phyloP scores from a whole-genome alignment of 768 basidiomycete genomes.

The Psilocybe subaeruginosa region DNA sequence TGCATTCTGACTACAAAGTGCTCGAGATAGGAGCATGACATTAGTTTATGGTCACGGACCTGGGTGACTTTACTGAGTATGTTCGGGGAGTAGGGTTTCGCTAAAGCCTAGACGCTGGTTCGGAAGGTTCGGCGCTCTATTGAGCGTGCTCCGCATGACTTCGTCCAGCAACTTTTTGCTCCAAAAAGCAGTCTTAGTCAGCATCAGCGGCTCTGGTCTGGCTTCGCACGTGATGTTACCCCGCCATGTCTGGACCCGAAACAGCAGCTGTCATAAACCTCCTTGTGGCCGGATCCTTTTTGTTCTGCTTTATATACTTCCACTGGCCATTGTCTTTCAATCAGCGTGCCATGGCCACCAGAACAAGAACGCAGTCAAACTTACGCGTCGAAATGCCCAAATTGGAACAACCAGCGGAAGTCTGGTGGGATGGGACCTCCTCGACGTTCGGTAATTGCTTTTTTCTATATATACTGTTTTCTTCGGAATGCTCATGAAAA shows the following conservation, averaged over 20 bases:
- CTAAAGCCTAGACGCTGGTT: background rate
- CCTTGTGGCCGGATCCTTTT: background rate
- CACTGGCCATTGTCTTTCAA: constrained; percentile 19
- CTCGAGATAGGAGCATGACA: background rate
- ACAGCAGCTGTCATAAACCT: background rate
- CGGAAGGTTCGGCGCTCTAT: background rate
- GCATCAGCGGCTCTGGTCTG: background rate
- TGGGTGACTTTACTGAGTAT: background rate
- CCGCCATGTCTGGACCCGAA: background rate
- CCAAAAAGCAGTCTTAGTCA: background rate
- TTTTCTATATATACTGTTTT: background rate
- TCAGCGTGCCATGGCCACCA: constrained; percentile 17
- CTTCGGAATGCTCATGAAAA: constrained; percentile 4
- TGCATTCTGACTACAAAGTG: background rate
- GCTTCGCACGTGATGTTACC: constrained; percentile 7
- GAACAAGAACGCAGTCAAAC: constrained; percentile 19
- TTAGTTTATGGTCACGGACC: background rate
- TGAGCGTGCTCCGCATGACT: background rate
- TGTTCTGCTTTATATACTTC: constrained; percentile 6
- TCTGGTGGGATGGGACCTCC: constrained; percentile 28
- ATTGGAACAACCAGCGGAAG: constrained; percentile 17
- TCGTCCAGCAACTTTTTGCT: background rate
- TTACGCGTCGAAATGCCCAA: constrained; percentile 15
- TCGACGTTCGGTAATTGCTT: constrained; percentile 18
- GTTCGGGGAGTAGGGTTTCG: background rate